phyloP scores from a whole-genome alignment of 306 rosid genomes.

The Cicer bijugum region DNA sequence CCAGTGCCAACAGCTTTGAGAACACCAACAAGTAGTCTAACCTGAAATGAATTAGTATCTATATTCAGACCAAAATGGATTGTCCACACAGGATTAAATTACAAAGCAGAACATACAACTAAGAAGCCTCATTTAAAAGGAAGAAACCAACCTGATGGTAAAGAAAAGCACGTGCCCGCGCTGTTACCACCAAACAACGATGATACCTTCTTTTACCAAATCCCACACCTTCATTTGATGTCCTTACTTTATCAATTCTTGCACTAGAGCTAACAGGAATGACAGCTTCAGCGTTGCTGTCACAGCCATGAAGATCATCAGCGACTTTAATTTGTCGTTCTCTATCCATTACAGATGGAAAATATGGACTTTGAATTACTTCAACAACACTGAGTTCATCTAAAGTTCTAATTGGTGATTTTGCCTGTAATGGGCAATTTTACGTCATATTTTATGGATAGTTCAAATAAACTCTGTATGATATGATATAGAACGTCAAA shows the following conservation, averaged over 20 bases:
- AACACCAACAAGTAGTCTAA: slow-evolving; percentile 89
- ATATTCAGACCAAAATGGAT: slow-evolving; percentile 27
- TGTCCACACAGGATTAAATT: slow-evolving; percentile 18
- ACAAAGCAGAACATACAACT: slow-evolving; percentile 28
- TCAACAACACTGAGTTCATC: slow-evolving; percentile 78
- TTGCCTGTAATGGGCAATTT: slow-evolving; percentile 64
- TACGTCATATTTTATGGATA: slow-evolving; percentile 31
- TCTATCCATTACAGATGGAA: slow-evolving; percentile 72
- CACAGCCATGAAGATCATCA: slow-evolving; percentile 42
- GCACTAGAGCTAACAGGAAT: slow-evolving; percentile 39
- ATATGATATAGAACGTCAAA: slow-evolving; percentile 28
- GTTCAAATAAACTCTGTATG: slow-evolving; percentile 22
- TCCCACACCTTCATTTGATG: slow-evolving; percentile 52
- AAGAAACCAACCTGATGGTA: slow-evolving; percentile 83
- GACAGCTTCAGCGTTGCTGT: slow-evolving; percentile 44
- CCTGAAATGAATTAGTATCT: slow-evolving; percentile 52
- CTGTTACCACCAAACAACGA: slow-evolving; percentile 73
- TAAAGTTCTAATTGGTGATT: slow-evolving; percentile 84
- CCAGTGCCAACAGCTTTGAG: slow-evolving; percentile 84
- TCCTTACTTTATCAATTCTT: slow-evolving; percentile 32
- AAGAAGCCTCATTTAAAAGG: slow-evolving; percentile 14
- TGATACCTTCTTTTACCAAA: slow-evolving; percentile 78
- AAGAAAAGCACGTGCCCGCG: slow-evolving; percentile 86
- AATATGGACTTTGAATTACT: slow-evolving; percentile 68
- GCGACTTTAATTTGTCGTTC: slow-evolving; percentile 44